Base-by-base conservation (phyloP, 1,284 basidiomycete species). In the Tylopilus sp. region DNA sequence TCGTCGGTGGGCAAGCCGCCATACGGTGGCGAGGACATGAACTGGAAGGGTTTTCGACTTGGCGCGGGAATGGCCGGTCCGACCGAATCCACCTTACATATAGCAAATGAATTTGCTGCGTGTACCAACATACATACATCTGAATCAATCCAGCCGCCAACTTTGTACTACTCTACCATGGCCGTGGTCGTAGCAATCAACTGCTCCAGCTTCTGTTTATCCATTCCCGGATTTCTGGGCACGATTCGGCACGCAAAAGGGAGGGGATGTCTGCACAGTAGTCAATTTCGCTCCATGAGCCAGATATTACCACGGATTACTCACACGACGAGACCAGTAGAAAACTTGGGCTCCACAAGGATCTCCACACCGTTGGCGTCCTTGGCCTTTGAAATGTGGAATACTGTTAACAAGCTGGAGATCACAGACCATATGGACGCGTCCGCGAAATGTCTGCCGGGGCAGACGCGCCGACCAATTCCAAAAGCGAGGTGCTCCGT, bases 351-450 rank as follows among this genome's bases (percentile, higher is more conserved):
- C 20, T 59, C 44, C 4, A 61, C 45, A 0, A 26, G 29, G 5
- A 69, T 53, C 5, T 65, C 62, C 1, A 40, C n/a, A 11, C 59
- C 59, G 19, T 59, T 28, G 22, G 48, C 41, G 15, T 59, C 53
- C 32, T 20, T 5, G n/a, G 42, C 48, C 24, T 31, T 44, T 44
- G 28, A 29, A 3, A 53, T 50, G 37, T 29, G 40, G 56, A 46
- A 61, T 10, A 28, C 36, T 5, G 59, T 43, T 29, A 58, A 31
- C 24, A 53, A 48, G 11, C 43, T 53, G 31, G 45, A 39, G 2
- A 59, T 40, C 1, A 48, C 40, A 0, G 36, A 35, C 56, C 52
- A 59, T 22, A 55, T 2, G 4, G 56, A 48, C 13, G 36, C 26
- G 11, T 61, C 52, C 11, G 58, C 53, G 31, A 60, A 52, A 39